Evolutionary conservation across 1,139 yeast genomes (phyloP).

Genomic region (Kurtzmaniella quercitrusa): DNA sequence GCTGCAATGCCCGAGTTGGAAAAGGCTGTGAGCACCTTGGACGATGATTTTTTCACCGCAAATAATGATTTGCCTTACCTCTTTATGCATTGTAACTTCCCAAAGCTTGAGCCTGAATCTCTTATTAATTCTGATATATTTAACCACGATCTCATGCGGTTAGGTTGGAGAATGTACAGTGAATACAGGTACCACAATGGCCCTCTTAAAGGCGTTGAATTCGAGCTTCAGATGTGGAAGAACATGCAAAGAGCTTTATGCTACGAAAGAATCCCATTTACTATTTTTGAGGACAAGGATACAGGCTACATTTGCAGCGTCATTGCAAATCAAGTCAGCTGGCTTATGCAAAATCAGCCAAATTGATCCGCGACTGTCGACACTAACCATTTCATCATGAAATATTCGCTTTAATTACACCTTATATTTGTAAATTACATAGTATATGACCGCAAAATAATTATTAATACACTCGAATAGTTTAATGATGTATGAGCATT

Average conservation of each 20-base stretch:
- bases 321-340: slow-evolving; percentile 25
- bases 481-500: no score
- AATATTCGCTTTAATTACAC: background rate
- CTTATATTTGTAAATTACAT: no score
- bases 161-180: slow-evolving; percentile 29
- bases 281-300: slow-evolving; percentile 22
- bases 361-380: background rate
- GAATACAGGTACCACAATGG: slow-evolving; percentile 18
- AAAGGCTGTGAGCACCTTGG: slow-evolving; percentile 8
- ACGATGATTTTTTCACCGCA: slow-evolving; percentile 15
- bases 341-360: slow-evolving; percentile 14
- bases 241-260: slow-evolving; percentile 27
- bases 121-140: slow-evolving; percentile 22
- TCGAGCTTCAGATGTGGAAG: slow-evolving; percentile 35
- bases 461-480: no score
- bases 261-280: slow-evolving; percentile 21
- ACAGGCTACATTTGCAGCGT: slow-evolving; percentile 23
- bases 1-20: slow-evolving; percentile 6
- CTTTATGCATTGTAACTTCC: slow-evolving; percentile 36
- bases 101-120: slow-evolving; percentile 32
- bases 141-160: slow-evolving; percentile 20
- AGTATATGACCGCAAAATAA: no score
- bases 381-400: background rate
- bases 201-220: slow-evolving; percentile 43
- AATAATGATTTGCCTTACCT: slow-evolving; percentile 19